phyloP scores from a whole-genome alignment of 768 basidiomycete species.

The Kondoa subrosea region DNA sequence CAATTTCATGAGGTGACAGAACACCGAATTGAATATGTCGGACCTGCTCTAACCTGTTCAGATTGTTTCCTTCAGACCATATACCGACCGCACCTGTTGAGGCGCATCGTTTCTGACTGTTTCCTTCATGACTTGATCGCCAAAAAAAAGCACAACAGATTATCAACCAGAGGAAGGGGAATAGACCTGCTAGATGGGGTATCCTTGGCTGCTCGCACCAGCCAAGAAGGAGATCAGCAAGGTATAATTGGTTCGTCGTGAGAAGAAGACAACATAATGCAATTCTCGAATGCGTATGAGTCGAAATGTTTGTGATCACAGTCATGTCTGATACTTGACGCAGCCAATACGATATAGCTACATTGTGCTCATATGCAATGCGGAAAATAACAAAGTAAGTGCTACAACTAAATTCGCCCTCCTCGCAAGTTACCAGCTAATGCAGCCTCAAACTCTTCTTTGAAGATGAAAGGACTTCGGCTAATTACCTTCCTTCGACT shows the following conservation, averaged over 20 bases:
- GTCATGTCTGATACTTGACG: no score
- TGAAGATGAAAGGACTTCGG: not conserved
- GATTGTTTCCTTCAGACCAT: conserved; percentile 40
- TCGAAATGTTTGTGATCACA: no score
- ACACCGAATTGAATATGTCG: conserved; percentile 94
- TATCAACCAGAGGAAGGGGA: not conserved
- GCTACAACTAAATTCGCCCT: no score
- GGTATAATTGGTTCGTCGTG: no score
- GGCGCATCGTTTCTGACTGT: conserved; percentile 19
- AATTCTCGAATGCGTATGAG: no score
- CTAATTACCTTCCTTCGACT: no score
- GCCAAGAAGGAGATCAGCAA: not conserved
- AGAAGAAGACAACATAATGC: no score
- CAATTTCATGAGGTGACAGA: conserved; percentile 83
- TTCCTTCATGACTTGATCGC: conserved; percentile 11
- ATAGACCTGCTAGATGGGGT: not conserved
- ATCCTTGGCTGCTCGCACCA: not conserved
- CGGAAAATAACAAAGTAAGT: no score
- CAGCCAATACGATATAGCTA: no score
- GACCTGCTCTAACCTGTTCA: no score
- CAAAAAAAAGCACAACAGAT: not conserved
- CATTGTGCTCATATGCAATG: no score
- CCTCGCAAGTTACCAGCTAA: not conserved
- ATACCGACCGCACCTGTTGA: conserved; percentile 62
- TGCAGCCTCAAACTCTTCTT: not conserved